Evolutionary conservation across 164 flowering plant species (phyloP).

Genomic region (Cinnamomum chago): DNA sequence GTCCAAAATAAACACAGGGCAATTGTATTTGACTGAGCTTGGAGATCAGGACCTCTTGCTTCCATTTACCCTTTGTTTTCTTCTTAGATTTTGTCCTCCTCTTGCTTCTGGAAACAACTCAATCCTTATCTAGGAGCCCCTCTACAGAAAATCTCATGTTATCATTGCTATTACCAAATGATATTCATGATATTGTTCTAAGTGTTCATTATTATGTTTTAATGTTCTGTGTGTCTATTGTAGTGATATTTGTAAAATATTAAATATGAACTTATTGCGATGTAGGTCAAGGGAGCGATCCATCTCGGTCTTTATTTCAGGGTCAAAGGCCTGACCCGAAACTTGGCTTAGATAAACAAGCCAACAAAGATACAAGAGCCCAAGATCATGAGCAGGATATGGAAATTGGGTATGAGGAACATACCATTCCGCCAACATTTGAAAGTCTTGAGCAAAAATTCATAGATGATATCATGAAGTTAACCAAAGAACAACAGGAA

Average conservation of each 20-base stretch:
- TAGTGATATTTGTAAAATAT: not conserved
- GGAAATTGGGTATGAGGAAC: slow-evolving; percentile 53
- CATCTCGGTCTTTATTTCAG: slow-evolving; percentile 41
- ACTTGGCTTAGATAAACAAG: slow-evolving; percentile 34
- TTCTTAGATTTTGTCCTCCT: too few species aligned
- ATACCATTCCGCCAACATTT: slow-evolving; percentile 31
- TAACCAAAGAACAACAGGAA: slow-evolving; percentile 58
- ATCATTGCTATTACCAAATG: too few species aligned
- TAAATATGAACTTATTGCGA: not conserved
- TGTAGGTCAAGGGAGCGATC: slow-evolving; percentile 48
- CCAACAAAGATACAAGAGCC: slow-evolving; percentile 35
- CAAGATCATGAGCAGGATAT: slow-evolving; percentile 44
- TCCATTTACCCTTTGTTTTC: too few species aligned
- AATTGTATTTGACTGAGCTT: too few species aligned
- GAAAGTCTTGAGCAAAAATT: slow-evolving; percentile 62
- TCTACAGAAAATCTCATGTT: too few species aligned
- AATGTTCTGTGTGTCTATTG: not conserved
- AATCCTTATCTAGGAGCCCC: too few species aligned
- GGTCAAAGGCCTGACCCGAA: slow-evolving; percentile 42
- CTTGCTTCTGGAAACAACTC: too few species aligned
- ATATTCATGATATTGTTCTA: too few species aligned
- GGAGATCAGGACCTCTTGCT: too few species aligned
- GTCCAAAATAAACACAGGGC: too few species aligned
- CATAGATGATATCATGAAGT: slow-evolving; percentile 45
- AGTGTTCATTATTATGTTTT: not conserved